Conservation (phyloP, 371 early-diverging fungal species). For the Mortierella sp. region DNA sequence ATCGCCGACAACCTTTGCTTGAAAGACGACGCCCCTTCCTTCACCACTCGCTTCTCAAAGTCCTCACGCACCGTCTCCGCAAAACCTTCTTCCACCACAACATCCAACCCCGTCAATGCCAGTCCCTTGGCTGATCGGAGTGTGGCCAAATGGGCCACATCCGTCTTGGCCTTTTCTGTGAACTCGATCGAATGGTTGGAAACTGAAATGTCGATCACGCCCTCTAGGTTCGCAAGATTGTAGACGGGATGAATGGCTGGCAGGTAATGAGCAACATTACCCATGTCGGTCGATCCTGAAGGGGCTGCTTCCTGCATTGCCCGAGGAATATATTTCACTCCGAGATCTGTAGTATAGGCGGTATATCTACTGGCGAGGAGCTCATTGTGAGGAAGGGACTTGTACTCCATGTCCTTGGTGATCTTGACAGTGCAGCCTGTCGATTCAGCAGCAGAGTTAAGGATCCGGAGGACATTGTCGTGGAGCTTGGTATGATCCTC, state of each 20-base stretch:
- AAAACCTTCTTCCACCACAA: conserved; percentile 46
- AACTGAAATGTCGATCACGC: conserved; percentile 57
- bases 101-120: conserved; percentile 53
- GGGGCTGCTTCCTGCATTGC: conserved; percentile 55
- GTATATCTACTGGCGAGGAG: conserved; percentile 65
- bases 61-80: conserved; percentile 25
- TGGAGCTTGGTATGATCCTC: conserved; percentile 62
- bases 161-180: conserved; percentile 66
- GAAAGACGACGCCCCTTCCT: background rate
- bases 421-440: conserved; percentile 75
- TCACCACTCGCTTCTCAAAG: conserved; percentile 24
- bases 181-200: conserved; percentile 78
- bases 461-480: conserved; percentile 61
- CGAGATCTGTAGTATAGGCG: conserved; percentile 62
- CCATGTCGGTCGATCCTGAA: conserved; percentile 79
- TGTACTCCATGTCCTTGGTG: conserved; percentile 60
- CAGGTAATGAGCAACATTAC: conserved; percentile 67
- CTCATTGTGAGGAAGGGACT: conserved; percentile 66
- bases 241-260: conserved; percentile 67
- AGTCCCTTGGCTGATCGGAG: conserved; percentile 63
- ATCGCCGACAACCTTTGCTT: conserved; percentile 10
- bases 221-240: conserved; percentile 56
- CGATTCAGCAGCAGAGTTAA: conserved; percentile 73
- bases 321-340: conserved; percentile 54
- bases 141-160: conserved; percentile 70